A percentile compares a stretch with the other conserved stretches of the same genome.
Conservation (phyloP, 805 yeast genomes). For the Hanseniaspora meyeri region DNA sequence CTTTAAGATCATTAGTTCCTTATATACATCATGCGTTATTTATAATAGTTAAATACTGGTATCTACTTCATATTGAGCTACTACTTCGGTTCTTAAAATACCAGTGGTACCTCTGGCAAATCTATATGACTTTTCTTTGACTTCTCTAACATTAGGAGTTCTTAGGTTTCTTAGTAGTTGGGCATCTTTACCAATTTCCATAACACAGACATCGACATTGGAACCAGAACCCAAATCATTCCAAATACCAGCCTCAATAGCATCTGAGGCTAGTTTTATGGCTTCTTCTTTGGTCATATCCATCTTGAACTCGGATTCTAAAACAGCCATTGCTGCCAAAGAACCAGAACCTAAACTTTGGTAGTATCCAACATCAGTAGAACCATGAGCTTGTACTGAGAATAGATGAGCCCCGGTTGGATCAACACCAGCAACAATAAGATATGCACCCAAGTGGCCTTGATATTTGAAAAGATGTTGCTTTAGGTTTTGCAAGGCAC, state of each 20-base stretch:
- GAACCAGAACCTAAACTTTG: conserved; percentile 93
- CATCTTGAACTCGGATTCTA: conserved; percentile 77
- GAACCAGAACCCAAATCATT: conserved; percentile 98
- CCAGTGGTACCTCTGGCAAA: conserved; percentile 93
- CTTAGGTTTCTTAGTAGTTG: conserved; percentile 71
- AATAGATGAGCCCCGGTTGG: conserved; percentile 91
- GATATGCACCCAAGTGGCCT: conserved; percentile 93
- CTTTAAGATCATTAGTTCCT: too few relatives aligned
- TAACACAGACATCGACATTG: conserved; percentile 91
- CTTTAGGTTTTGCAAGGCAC: conserved; percentile 83
- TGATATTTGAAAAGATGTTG: conserved; percentile 95
- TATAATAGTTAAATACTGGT: conserved; percentile 19
- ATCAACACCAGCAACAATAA: conserved; percentile 96
- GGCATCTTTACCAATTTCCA: conserved; percentile 88
- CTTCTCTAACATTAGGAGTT: conserved; percentile 79
- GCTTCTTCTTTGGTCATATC: conserved; percentile 79
- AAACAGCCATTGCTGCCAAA: conserved; percentile 94
- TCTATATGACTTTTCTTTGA: conserved; percentile 70
- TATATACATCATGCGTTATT: neutral
- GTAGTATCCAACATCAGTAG: conserved; percentile 90
- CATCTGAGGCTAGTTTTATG: conserved; percentile 77
- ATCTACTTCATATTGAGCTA: conserved; percentile 49
- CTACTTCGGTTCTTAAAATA: conserved; percentile 54
- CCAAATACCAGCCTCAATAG: conserved; percentile 97
- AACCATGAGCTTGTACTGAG: conserved; percentile 94